Evolutionary conservation across 495 filamentous ascomycete species (phyloP).

Genomic region (Xylaria longipes): DNA sequence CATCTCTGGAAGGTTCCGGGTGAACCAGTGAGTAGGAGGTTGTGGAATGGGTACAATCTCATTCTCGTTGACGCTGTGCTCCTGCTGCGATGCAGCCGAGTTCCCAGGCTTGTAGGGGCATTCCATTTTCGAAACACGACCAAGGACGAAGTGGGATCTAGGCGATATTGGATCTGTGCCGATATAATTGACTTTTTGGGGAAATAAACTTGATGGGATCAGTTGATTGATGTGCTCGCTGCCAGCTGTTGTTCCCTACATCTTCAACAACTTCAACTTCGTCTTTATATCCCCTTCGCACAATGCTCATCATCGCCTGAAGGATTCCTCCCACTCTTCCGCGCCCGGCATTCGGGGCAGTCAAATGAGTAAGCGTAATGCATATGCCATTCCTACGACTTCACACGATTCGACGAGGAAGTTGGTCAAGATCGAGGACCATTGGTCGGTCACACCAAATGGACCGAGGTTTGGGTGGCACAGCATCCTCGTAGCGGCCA

Average conservation of each 20-base stretch:
- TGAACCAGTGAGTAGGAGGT: conserved; percentile 61
- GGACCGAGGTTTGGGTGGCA: neutral
- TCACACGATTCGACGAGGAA: neutral
- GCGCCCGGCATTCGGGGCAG: neutral
- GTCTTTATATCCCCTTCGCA: neutral
- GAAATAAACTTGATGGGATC: neutral
- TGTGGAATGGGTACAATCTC: conserved; percentile 53
- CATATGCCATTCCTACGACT: neutral
- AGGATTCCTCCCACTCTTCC: conserved; percentile 7
- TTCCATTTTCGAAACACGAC: neutral
- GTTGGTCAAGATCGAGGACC: neutral
- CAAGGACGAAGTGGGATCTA: neutral
- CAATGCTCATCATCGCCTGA: neutral
- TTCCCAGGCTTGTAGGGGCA: conserved; percentile 14
- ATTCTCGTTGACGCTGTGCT: neutral
- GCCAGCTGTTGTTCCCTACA: neutral
- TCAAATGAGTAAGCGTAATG: neutral
- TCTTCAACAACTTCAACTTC: no score
- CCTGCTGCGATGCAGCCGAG: conserved; percentile 4
- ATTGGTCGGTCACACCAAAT: neutral
- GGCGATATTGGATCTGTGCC: neutral
- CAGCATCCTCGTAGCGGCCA: neutral
- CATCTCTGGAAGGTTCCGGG: conserved; percentile 64
- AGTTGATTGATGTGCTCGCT: neutral
- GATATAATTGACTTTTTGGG: neutral